Base-by-base conservation (phyloP, 148 eudicot genomes). In the Rhododendron griersonianum region DNA sequence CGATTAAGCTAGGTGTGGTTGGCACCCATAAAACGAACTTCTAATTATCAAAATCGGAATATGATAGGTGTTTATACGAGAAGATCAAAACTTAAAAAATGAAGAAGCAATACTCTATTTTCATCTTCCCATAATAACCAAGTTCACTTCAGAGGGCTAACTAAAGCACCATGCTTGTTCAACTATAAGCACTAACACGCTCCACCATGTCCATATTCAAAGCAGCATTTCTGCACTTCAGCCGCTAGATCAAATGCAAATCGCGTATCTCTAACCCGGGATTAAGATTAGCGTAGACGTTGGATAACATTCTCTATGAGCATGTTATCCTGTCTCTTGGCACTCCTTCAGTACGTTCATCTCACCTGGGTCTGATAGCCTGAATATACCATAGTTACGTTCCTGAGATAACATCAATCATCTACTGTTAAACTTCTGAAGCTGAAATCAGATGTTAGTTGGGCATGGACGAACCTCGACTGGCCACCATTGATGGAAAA, bases 221-320 rank as follows among this genome's bases (percentile, higher is more conserved):
- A 13, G 35, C 75, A 39, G 53, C 11, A 41, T 5, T 41, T 23
- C 19, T 23, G 74, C 47, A 57, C 7, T 21, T 53, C 65, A 80
- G 21, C 7, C 45, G 23, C 39, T 83, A 23, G 35, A 81, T 86
- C 90, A 91, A 92, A 44, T 95, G 93, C 67, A 93, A 75, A 86
- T 95, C 95, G 51, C 88, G 86, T 78, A 95, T 92, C 86, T 95
- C 98, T 9, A 93, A 90, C 82, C 93, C 91, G 35, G 93, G 90
- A 82, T 91, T 91, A 13, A 93, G 96, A 86, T 95, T 95, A 69
- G 90, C 84, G 78, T 88, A 91, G 47, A 93, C 90, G 89, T 93
- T 93, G 81, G 94, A 90, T n/a, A n/a, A n/a, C n/a, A 85, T 86
- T 93, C 95, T 33, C 25, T 74, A 83, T 95, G 95, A 57, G 86